Base-by-base conservation (phyloP, 129 eudicot genomes). In the Flaveria trinervia region DNA sequence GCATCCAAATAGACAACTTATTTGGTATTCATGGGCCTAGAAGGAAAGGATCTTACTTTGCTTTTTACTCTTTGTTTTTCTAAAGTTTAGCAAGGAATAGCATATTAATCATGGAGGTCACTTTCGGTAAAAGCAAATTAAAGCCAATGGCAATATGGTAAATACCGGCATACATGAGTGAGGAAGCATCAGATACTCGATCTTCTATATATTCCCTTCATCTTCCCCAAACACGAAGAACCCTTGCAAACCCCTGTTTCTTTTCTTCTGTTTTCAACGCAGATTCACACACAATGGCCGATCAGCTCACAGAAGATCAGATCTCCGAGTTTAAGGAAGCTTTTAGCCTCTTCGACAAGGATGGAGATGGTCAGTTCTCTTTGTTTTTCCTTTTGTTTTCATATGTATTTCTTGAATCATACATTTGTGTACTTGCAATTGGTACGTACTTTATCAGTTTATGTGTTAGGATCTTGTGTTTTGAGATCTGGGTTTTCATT, bases 261-360 rank as follows among this genome's bases (percentile, higher is more conserved):
- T 50, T 66, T 50, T 51, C 23, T 65, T 13, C 1, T 2, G 4
- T 36, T 51, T 77, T 67, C 41, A 22, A 67, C 68, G 6, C 5
- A 52, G 55, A 65, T 65, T 66, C 9, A 15, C 16, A 33, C 67
- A 4, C 9, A 55, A 86, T 86, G 90, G 85, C 90, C 66, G 87
- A 83, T 72, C 90, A 86, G 81, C 84, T 86, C 14, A 86, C 90
- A n/a, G 85, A 86, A 59, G 90, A 86, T 56, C 90, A 86, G 87
- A 86, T 86, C 85, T 86, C 90, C 3, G 90, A 86, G 54, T 86
- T 86, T 80, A 86, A 86, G 80, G 90, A 86, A 62, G 90, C 90
- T 48, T 86, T 86, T 80, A 83, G 83, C 79, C 73, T 86, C 48
- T 86, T 86, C 65, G 90, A 86, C 78, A 86, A 86, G 69, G 87